phyloP scores from a whole-genome alignment of 75 land plant genomes.

The Azolla pinnata region DNA sequence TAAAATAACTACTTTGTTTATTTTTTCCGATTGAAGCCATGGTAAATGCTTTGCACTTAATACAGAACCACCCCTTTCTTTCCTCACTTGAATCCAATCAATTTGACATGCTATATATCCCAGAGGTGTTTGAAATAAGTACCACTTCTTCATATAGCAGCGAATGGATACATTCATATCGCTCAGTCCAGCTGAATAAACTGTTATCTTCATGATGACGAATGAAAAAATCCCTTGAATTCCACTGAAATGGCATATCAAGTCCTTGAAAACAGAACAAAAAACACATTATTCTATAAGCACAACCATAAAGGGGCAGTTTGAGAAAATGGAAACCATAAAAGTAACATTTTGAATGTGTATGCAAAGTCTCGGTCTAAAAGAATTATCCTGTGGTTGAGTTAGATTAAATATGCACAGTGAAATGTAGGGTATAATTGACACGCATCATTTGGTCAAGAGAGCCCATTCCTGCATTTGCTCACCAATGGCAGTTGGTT shows the following conservation, averaged over 20 bases:
- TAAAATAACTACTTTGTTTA: too few relatives aligned
- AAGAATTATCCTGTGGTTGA: too few relatives aligned
- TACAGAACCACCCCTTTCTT: too few relatives aligned
- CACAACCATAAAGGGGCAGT: background rate
- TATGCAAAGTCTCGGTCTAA: background rate
- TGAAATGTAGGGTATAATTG: too few relatives aligned
- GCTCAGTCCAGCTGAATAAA: conserved; percentile 90
- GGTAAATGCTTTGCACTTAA: too few relatives aligned
- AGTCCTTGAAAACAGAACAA: conserved; percentile 37
- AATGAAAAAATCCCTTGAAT: conserved; percentile 52
- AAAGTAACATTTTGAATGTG: background rate
- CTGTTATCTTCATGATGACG: conserved; percentile 53
- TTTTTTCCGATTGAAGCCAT: too few relatives aligned
- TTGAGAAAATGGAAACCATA: background rate
- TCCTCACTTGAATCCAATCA: too few relatives aligned
- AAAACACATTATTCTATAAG: background rate
- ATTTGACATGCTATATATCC: too few relatives aligned
- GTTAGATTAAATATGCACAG: too few relatives aligned
- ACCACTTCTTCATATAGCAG: conserved; percentile 64
- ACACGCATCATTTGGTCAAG: too few relatives aligned
- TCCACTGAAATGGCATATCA: conserved; percentile 80
- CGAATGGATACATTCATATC: conserved; percentile 50
- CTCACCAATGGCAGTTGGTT: conserved; percentile 65
- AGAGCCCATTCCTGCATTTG: too few relatives aligned
- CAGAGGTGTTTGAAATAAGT: too few relatives aligned